Conservation (phyloP, 257 asterid species). For the Mentha longifolia region DNA sequence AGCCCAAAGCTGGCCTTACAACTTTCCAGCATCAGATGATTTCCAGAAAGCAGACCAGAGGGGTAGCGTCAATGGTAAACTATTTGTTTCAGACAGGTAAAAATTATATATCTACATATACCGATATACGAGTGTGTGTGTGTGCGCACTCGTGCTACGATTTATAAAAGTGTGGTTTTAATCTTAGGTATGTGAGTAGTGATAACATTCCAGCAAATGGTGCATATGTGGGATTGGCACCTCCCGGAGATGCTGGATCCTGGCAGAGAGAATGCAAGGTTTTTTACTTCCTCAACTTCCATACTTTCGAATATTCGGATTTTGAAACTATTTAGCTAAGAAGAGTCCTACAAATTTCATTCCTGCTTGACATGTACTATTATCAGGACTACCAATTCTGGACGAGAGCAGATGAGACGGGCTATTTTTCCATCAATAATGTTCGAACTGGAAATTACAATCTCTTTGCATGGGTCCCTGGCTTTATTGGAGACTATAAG, state of each 20-base stretch:
- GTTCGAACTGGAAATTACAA: slow-evolving; percentile 62
- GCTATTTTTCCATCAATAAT: slow-evolving; percentile 60
- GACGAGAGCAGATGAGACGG: slow-evolving; percentile 62
- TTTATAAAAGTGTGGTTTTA: background rate
- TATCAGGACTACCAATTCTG: slow-evolving; percentile 88
- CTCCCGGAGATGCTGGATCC: slow-evolving; percentile 77
- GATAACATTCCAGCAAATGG: slow-evolving; percentile 61
- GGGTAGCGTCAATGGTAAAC: slow-evolving; percentile 66
- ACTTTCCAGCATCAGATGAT: slow-evolving; percentile 79
- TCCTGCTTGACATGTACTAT: background rate
- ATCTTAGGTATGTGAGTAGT: slow-evolving; percentile 48
- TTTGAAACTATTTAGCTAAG: background rate
- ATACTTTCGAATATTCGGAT: background rate
- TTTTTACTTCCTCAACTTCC: background rate
- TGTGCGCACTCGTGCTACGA: background rate
- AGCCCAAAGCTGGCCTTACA: slow-evolving; percentile 77
- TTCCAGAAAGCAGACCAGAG: slow-evolving; percentile 63
- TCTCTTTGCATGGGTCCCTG: slow-evolving; percentile 85
- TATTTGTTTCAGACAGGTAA: slow-evolving; percentile 77
- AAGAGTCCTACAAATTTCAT: background rate
- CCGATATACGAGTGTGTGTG: background rate
- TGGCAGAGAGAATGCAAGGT: slow-evolving; percentile 93
- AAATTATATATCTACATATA: background rate
- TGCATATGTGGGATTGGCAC: slow-evolving; percentile 81
- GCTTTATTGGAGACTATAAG: slow-evolving; percentile 76